Base-by-base conservation (phyloP, 768 basidiomycete species). In the Tylopilus rubrobrunneus region DNA sequence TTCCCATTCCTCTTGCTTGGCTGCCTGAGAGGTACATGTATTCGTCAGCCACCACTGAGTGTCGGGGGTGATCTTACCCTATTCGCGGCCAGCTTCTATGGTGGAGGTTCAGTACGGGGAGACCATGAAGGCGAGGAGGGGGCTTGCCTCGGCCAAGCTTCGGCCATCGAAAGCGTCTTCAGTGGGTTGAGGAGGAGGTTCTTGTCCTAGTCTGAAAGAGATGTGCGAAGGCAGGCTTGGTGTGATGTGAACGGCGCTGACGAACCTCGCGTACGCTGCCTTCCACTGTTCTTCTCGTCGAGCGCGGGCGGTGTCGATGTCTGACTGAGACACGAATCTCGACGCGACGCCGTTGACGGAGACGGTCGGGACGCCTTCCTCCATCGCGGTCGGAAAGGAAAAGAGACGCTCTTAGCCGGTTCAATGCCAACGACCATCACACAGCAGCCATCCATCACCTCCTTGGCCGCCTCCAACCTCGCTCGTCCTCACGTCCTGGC, bases 1-100 rank as follows among this genome's bases (percentile, higher is more conserved):
- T 66, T 93, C 91, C 88, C 89, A 93, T 82, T 93, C 89, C 69
- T 93, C 91, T 72, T 93, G 89, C 69, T 92, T 92, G 59, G 89
- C 89, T 63, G 85, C 83, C 89, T 91, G 59, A 19, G 46, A 2
- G 34, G 42, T 43, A 23, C 52, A 19, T 19, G 19, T 1, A 19
- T 19, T 41, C 50, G 31, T 67, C 51, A 64, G 41, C 43, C 49
- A 43, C 31, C 45, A 31, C 19, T 46, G 47, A 34, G 51, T 43
- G 51, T 21, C 6, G 40, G 34, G 49, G 29, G 41, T 56, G 5
- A 51, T 67, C 76, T 67, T 67, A 89, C 89, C 78, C 81, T 89
- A 68, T 93, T 93, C 42, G 89, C 88, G 61, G 91, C 91, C 53
- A 93, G 78, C 90, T 92, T 91, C 90, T 93, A 49, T 12, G 51